phyloP scores from a whole-genome alignment of 306 rosid genomes.

The Vigna reflexopilosa region DNA sequence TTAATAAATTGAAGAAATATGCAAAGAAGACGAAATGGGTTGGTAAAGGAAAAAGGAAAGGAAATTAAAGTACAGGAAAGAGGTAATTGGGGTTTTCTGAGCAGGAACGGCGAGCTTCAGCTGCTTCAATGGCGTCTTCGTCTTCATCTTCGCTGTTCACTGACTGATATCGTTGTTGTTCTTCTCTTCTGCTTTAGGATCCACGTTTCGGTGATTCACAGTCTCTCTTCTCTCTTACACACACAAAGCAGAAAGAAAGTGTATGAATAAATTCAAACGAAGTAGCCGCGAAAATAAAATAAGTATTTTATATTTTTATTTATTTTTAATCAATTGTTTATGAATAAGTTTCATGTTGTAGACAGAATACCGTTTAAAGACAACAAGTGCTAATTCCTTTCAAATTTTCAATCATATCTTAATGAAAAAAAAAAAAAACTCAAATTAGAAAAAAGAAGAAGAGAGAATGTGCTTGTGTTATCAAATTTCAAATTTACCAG shows the following conservation, averaged over 20 bases:
- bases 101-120: slow-evolving; percentile 90
- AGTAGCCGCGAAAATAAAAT: slow-evolving; percentile 53
- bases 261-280: slow-evolving; percentile 55
- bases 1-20: not conserved
- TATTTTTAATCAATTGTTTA: not conserved
- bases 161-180: not conserved
- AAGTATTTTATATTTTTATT: not conserved
- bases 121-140: slow-evolving; percentile 85
- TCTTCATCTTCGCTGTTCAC: slow-evolving; percentile 60
- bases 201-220: not conserved
- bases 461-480: no score
- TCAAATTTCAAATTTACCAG: no score
- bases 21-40: slow-evolving; percentile 36
- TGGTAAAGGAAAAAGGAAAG: slow-evolving; percentile 10
- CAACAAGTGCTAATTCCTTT: not conserved
- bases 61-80: slow-evolving; percentile 67
- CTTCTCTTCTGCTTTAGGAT: slow-evolving; percentile 12
- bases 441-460: no score
- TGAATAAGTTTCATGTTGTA: not conserved
- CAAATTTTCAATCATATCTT: not conserved
- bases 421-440: no score
- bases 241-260: not conserved
- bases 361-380: not conserved
- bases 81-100: slow-evolving; percentile 78
- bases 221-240: slow-evolving; percentile 5